A percentile compares a stretch with the other conserved stretches of the same genome.
phyloP scores from a whole-genome alignment of 2,329 filamentous ascomycete genomes.

The Neophaeococcomyces mojaviensis region DNA sequence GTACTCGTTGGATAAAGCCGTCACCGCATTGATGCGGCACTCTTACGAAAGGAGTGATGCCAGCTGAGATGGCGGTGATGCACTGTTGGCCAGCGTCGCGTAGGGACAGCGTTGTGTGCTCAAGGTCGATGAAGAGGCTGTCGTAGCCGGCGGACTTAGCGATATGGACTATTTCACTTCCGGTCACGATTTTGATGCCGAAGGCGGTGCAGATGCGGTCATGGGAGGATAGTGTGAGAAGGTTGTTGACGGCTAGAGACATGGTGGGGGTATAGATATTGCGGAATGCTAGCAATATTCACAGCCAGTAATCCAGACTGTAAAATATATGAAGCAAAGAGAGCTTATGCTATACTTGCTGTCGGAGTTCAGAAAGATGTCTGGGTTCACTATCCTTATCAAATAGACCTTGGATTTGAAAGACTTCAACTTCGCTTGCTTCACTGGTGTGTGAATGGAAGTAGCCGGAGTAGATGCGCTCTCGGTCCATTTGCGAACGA shows the following conservation, averaged over 20 bases:
- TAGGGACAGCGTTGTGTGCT: constrained; percentile 30
- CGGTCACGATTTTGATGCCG: constrained; percentile 26
- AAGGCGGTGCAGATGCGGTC: constrained; percentile 12
- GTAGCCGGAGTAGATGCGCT: too few species aligned
- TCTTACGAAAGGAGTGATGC: constrained; percentile 17
- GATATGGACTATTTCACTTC: constrained; percentile 27
- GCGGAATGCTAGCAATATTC: too few species aligned
- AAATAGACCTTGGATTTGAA: too few species aligned
- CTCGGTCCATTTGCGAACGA: too few species aligned
- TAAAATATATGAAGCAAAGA: too few species aligned
- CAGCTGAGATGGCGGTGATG: constrained; percentile 23
- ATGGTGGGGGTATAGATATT: not conserved
- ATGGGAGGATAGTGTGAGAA: constrained; percentile 3
- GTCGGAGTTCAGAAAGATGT: too few species aligned
- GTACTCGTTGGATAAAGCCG: constrained; percentile 21
- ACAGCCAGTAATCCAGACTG: too few species aligned
- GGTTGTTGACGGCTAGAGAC: not conserved
- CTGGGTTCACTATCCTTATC: too few species aligned
- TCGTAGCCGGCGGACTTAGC: constrained; percentile 31
- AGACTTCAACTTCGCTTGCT: too few species aligned
- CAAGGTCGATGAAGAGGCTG: constrained; percentile 34
- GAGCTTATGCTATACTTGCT: too few species aligned
- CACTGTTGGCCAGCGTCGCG: constrained; percentile 27
- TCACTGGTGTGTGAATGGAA: too few species aligned
- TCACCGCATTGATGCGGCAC: constrained; percentile 25